phyloP scores from a whole-genome alignment of 2,329 filamentous ascomycete genomes.

The Sporothrix inflata region DNA sequence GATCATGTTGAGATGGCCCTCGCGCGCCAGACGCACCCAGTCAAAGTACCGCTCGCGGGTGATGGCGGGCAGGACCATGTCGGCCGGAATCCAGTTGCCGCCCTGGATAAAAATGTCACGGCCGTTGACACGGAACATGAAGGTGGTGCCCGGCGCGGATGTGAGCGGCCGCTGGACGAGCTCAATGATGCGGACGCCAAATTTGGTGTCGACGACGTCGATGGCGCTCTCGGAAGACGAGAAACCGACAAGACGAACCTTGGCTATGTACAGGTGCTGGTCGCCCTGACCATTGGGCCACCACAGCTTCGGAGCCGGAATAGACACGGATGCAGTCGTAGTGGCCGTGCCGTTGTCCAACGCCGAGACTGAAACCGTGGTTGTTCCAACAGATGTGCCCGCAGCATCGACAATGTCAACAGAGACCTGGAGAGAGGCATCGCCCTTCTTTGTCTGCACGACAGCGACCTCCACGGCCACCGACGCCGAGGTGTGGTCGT shows the following conservation, averaged over 20 bases:
- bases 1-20: slow-evolving; percentile 81
- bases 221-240: not conserved
- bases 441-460: slow-evolving; percentile 42
- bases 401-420: not conserved
- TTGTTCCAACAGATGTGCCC: not conserved
- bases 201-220: slow-evolving; percentile 54
- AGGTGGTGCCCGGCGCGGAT: slow-evolving; percentile 70
- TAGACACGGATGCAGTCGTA: not conserved
- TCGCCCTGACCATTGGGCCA: slow-evolving; percentile 75
- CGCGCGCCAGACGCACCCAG: slow-evolving; percentile 74
- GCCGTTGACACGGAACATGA: slow-evolving; percentile 78
- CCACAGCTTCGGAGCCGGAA: slow-evolving; percentile 67
- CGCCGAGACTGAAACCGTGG: not conserved
- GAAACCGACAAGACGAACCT: slow-evolving; percentile 45
- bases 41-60: slow-evolving; percentile 66
- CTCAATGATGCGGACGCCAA: slow-evolving; percentile 68
- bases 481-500: not conserved
- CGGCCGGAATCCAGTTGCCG: slow-evolving; percentile 84
- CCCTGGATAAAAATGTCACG: slow-evolving; percentile 78
- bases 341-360: not conserved
- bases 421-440: not conserved
- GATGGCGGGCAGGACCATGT: slow-evolving; percentile 76
- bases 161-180: slow-evolving; percentile 55
- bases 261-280: slow-evolving; percentile 72
- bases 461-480: slow-evolving; percentile 35